phyloP scores from a whole-genome alignment of 257 asterid genomes.

The Oldenlandia corymbosa region DNA sequence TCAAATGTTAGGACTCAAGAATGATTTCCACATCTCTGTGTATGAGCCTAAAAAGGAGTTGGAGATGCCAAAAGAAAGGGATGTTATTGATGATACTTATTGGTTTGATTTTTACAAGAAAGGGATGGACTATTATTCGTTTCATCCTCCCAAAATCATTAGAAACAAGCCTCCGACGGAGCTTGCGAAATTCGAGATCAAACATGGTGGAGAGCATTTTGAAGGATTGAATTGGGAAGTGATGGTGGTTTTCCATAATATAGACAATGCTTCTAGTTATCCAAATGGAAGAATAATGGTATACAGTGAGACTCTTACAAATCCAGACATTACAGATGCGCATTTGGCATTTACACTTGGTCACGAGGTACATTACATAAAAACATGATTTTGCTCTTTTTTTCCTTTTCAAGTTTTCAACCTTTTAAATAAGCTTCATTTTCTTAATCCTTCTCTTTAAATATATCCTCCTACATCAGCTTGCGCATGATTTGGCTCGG shows the following conservation, averaged over 20 bases:
- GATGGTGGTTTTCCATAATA: background rate
- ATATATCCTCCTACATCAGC: background rate
- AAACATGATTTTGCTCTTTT: too few relatives aligned
- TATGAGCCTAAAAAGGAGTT: background rate
- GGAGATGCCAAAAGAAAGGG: too few relatives aligned
- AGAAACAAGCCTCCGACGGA: background rate
- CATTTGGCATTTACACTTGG: background rate
- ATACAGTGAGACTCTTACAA: background rate
- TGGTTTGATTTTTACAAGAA: too few relatives aligned
- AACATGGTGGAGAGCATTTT: background rate
- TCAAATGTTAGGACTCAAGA: background rate
- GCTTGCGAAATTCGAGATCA: background rate
- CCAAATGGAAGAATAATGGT: background rate
- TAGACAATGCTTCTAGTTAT: background rate
- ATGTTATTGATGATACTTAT: too few relatives aligned
- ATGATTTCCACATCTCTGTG: background rate
- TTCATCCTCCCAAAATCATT: background rate
- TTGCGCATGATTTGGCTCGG: background rate
- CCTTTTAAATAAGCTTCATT: too few relatives aligned
- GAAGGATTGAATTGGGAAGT: slow-evolving; percentile 10
- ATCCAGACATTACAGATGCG: background rate
- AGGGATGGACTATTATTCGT: background rate
- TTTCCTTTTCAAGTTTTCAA: too few relatives aligned
- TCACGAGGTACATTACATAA: too few relatives aligned
- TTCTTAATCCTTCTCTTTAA: too few relatives aligned